Conservation (phyloP, 495 filamentous ascomycete species). For the Cercophora sp. region DNA sequence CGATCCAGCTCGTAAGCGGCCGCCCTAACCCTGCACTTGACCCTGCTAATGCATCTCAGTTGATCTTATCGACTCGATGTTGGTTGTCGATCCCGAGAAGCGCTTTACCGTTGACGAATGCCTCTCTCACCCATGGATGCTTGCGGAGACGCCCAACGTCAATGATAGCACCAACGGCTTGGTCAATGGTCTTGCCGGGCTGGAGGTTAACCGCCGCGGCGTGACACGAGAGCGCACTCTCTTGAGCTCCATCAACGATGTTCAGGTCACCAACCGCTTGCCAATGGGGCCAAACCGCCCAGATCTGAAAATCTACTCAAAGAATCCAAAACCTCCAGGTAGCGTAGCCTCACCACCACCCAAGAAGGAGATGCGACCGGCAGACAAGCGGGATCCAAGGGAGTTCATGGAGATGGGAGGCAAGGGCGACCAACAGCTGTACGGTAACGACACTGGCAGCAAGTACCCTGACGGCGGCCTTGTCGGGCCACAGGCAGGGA, state of each 20-base stretch:
- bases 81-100: conserved; percentile 77
- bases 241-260: conserved; percentile 74
- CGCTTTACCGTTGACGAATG: conserved; percentile 87
- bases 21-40: background rate
- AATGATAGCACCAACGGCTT: conserved; percentile 92
- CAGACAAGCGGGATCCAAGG: conserved; percentile 57
- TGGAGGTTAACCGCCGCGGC: conserved; percentile 84
- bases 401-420: conserved; percentile 81
- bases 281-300: conserved; percentile 48
- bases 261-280: conserved; percentile 61
- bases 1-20: conserved; percentile 63
- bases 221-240: conserved; percentile 77
- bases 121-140: conserved; percentile 88
- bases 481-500: conserved; percentile 20
- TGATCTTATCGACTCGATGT: conserved; percentile 93
- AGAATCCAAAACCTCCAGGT: conserved; percentile 53
- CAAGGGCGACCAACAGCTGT: conserved; percentile 75
- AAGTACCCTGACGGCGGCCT: conserved; percentile 39
- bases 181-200: conserved; percentile 70
- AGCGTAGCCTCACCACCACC: conserved; percentile 20
- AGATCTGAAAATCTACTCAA: conserved; percentile 71
- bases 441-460: conserved; percentile 57
- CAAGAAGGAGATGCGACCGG: conserved; percentile 56
- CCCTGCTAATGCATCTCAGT: conserved; percentile 40
- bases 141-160: conserved; percentile 46